Evolutionary conservation across 1,284 basidiomycete genomes (phyloP).

Genomic region (Irpex sp.): DNA sequence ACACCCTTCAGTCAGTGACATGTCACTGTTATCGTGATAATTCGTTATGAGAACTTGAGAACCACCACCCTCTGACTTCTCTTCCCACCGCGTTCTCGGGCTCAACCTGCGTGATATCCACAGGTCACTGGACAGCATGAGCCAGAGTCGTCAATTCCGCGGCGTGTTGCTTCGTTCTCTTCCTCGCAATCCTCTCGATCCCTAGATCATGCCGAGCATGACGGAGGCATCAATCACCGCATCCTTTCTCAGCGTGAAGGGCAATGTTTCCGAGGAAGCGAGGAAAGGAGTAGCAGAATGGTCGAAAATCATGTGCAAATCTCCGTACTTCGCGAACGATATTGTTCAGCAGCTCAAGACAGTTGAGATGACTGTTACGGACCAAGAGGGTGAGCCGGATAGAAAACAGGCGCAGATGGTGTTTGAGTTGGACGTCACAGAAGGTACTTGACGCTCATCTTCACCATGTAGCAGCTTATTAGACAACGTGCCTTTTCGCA

Average conservation of each 20-base stretch:
- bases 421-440: conserved; percentile 15
- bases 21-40: not conserved
- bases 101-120: not conserved
- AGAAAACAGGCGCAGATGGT: conserved; percentile 17
- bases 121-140: not conserved
- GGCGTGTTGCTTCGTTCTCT: not conserved
- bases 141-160: not conserved
- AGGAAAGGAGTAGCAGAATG: conserved; percentile 12
- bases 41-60: not conserved
- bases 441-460: conserved; percentile 7
- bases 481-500: not conserved
- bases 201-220: not conserved
- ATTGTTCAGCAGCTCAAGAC: conserved; percentile 4
- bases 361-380: conserved; percentile 12
- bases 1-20: too few species aligned
- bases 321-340: not conserved
- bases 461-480: not conserved
- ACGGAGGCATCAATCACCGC: not conserved
- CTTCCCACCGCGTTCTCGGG: not conserved
- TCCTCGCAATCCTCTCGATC: not conserved
- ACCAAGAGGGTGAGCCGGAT: conserved; percentile 12
- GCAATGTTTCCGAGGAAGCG: conserved; percentile 13
- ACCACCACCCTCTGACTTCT: not conserved
- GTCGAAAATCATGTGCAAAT: not conserved
- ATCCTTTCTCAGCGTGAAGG: conserved; percentile 10